These are phyloP conservation scores for Sapria himalayana DNA, from an alignment of 345 rosid genomes.

Conservation along the genomic window DNA sequence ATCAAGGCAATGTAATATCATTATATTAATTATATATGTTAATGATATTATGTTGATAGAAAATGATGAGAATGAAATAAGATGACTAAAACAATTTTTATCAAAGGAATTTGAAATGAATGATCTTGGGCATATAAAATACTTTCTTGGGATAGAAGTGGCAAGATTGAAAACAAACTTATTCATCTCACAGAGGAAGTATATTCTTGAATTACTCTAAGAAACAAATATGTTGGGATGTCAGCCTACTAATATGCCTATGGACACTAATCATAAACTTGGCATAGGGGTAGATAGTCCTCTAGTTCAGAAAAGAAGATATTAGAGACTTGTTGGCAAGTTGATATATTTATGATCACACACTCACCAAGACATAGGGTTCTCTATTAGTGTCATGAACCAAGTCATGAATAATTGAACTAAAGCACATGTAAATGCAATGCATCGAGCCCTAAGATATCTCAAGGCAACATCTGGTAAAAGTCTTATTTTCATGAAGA, in stretches of 20 bases:
- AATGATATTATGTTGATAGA: background rate
- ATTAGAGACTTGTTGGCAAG: background rate
- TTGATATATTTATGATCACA: background rate
- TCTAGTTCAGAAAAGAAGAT: background rate
- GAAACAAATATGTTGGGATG: background rate
- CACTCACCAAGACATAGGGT: background rate
- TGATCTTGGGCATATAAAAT: background rate
- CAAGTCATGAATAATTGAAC: background rate
- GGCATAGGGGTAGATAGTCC: background rate
- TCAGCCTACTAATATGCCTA: background rate
- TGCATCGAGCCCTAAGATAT: background rate
- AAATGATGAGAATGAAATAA: background rate
- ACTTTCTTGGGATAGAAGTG: background rate
- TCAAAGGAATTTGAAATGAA: background rate
- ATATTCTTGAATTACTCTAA: background rate
- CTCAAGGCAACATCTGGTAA: background rate
- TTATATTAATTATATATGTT: background rate
- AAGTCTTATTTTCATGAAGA: too few relatives aligned
- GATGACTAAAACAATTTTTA: background rate
- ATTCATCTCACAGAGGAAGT: background rate
- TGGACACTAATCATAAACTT: background rate
- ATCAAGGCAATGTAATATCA: background rate
- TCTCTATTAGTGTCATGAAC: background rate
- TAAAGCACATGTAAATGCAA: background rate
- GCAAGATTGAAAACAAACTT: too few relatives aligned